Evolutionary conservation across 2,329 filamentous ascomycete species (phyloP), one percentile per base, ranked within the genome.

Genomic region (Penicillium sp.): DNA sequence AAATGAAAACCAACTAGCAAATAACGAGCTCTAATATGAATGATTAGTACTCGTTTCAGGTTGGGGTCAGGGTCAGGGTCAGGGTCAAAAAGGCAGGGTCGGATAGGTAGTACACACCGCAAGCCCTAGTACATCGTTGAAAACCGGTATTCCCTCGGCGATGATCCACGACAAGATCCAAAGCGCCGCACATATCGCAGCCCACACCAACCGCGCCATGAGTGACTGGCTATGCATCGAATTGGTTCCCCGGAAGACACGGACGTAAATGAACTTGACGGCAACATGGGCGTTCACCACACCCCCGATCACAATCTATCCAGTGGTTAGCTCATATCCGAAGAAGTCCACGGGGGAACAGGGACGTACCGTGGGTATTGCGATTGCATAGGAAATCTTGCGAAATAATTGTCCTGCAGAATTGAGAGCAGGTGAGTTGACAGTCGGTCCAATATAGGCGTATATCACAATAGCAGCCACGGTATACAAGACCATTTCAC

Each of bases 231-330:
- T 75, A 51, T 76, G 73, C 68, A 82, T 74, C 63, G 81, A 78
- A 63, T 81, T 78, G 12, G 81, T 84, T 59, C 82, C 81, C 27
- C 79, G 76, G 74, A 87, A 88, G 8, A 86, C 66, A 25, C 85
- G 81, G 2, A 83, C 76, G 66, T 87, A 89, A 47, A 88, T 77
- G 63, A 86, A 86, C 66, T 87, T 88, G 41, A 78, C 79, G 1
- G 84, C 84, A 1, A 89, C 84, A 59, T 86, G 82, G 7, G 81
- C 85, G 65, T 88, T 86, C 57, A 90, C 86, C 10, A 89, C 85
- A 38, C 86, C 87, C 0, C 86, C 85, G 47, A 90, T 82, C 36
- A 89, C 77, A 61, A 89, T 89, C 66, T 72, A 27, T 50, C 10
- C n/a, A 29, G 8, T 35, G 4, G 7, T 56, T 9, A 53, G 31